These are phyloP conservation scores for Eugenia klotzschiana DNA, from an alignment of 441 rosid genomes.

Conservation along the genomic window DNA sequence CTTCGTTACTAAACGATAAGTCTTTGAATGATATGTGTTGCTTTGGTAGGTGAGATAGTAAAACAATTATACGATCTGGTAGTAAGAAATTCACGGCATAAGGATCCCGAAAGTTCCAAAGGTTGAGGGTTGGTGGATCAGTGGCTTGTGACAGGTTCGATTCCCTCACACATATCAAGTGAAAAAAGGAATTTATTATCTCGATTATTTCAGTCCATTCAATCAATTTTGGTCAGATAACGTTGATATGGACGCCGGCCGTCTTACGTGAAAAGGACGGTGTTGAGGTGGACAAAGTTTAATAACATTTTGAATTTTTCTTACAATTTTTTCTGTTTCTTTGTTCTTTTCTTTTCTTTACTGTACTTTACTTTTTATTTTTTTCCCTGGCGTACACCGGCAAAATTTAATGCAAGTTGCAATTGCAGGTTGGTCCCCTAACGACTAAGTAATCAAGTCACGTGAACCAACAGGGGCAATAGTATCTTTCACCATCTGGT, in stretches of 20 bases:
- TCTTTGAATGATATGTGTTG: background rate
- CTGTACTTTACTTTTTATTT: too few relatives aligned
- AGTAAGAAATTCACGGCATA: background rate
- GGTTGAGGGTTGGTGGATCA: background rate
- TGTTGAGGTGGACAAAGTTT: too few relatives aligned
- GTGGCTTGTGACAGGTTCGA: background rate
- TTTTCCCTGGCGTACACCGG: too few relatives aligned
- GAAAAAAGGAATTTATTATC: too few relatives aligned
- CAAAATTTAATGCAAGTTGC: too few relatives aligned
- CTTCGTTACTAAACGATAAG: background rate
- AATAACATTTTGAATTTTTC: too few relatives aligned
- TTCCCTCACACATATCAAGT: background rate
- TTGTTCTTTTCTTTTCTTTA: too few relatives aligned
- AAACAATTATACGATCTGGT: background rate
- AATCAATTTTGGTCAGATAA: too few relatives aligned
- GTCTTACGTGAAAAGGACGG: too few relatives aligned
- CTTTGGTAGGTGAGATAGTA: background rate
- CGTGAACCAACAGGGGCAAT: background rate
- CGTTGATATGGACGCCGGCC: too few relatives aligned
- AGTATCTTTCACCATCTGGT: background rate
- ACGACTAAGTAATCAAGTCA: background rate
- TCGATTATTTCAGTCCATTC: too few relatives aligned
- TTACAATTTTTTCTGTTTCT: too few relatives aligned
- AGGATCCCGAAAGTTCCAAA: background rate
- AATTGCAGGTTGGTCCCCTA: background rate